Conservation (phyloP, 1,139 yeast genomes). For the Pichia cactophila region DNA sequence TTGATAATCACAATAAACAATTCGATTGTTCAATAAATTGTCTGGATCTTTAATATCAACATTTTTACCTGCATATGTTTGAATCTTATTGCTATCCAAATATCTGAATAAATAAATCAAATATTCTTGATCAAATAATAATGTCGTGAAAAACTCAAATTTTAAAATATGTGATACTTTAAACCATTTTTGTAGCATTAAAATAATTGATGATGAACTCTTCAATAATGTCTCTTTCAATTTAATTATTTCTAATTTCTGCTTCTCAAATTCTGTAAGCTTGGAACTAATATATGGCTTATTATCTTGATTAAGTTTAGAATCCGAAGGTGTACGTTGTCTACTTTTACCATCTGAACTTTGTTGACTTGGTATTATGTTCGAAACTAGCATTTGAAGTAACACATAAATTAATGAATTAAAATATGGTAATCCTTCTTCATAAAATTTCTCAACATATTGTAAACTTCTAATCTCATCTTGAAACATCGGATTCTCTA, state of each 20-base stretch:
- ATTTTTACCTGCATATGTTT: slow-evolving; percentile 19
- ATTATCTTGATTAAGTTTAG: slow-evolving; percentile 3
- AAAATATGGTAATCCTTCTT: slow-evolving; percentile 43
- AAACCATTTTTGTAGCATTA: slow-evolving; percentile 64
- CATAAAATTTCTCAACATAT: slow-evolving; percentile 58
- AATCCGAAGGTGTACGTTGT: slow-evolving; percentile 11
- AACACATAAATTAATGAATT: slow-evolving; percentile 58
- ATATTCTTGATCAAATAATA: slow-evolving; percentile 54
- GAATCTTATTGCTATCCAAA: slow-evolving; percentile 30
- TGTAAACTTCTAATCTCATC: slow-evolving; percentile 39
- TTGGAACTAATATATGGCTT: slow-evolving; percentile 13
- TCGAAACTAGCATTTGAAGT: slow-evolving; percentile 53
- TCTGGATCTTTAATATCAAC: slow-evolving; percentile 23
- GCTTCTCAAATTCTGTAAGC: slow-evolving; percentile 22
- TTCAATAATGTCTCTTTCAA: slow-evolving; percentile 61
- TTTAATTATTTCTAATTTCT: slow-evolving; percentile 47
- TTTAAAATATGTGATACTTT: slow-evolving; percentile 70
- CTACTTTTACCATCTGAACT: slow-evolving; percentile 12
- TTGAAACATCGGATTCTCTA: slow-evolving; percentile 30
- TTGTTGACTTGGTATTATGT: slow-evolving; percentile 24
- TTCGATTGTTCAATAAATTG: slow-evolving; percentile 21
- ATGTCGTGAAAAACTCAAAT: slow-evolving; percentile 62
- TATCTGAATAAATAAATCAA: slow-evolving; percentile 31
- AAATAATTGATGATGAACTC: slow-evolving; percentile 49
- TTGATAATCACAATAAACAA: slow-evolving; percentile 27